A percentile compares a stretch with the other conserved stretches of the same genome.
Evolutionary conservation across 345 rosid species (phyloP).

Genomic region (Ricinus communis): DNA sequence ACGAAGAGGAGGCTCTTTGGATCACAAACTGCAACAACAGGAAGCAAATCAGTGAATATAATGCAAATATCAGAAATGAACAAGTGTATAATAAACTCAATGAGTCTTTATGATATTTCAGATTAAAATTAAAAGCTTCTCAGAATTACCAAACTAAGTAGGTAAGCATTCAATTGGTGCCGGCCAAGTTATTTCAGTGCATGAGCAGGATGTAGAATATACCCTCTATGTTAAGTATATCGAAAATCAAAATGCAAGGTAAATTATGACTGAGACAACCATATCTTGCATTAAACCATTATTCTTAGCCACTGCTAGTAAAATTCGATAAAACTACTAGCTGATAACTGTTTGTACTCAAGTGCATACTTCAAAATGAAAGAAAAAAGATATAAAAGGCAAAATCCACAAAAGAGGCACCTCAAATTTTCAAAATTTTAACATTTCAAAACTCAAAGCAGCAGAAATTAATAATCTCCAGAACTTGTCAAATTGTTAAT

Average conservation of each 20-base stretch:
- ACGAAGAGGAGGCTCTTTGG: slow-evolving; percentile 96
- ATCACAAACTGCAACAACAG: slow-evolving; percentile 77
- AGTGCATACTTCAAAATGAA: not conserved
- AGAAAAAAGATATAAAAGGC: not conserved
- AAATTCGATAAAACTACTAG: not conserved
- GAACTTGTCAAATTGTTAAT: not conserved
- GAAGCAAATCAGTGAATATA: not conserved
- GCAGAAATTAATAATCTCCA: not conserved
- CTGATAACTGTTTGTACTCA: not conserved
- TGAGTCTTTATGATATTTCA: not conserved
- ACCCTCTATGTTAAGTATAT: too few relatives aligned
- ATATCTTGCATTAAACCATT: not conserved
- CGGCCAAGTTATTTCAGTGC: not conserved
- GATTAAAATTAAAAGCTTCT: not conserved
- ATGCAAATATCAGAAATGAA: not conserved
- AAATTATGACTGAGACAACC: not conserved
- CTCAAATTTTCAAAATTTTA: not conserved
- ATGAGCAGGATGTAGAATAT: not conserved
- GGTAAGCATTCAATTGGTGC: not conserved
- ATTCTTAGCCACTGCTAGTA: not conserved
- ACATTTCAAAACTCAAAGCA: not conserved
- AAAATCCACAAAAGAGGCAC: not conserved
- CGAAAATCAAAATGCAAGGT: too few relatives aligned
- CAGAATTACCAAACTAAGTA: not conserved
- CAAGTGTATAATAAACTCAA: not conserved